Evolutionary conservation across 2,329 filamentous ascomycete genomes (phyloP), one percentile per base, ranked within the genome.

Genomic region (Cladosporium sp.): DNA sequence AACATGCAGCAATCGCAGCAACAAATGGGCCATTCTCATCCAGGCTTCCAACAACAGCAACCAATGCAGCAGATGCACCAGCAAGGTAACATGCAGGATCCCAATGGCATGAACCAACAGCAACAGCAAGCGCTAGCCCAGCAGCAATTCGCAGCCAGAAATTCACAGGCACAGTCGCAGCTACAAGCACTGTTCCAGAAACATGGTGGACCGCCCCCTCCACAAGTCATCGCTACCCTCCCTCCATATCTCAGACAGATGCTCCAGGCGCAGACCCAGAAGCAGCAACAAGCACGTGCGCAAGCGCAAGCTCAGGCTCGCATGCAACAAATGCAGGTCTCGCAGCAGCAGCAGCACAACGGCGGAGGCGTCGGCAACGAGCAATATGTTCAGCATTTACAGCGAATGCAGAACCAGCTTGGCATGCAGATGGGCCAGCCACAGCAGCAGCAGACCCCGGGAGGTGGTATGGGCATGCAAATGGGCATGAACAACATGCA

Each of bases 181-280:
- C n/a, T 52, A n/a, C 36, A 28, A 28, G 22, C 39, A 60, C 25
- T 62, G 56, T 19, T 42, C 52, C 50, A 57, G 38, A 60, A 65
- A 59, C 61, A 64, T n/a, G 49, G 47, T 11, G 64, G 62, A n/a
- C 59, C 60, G 25, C 63, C 59, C 36, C 61, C 59, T 12, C 63
- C 61, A 20, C 59, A 63, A 17, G 49, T 38, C 20, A 49, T 55
- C 30, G 30, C 39, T 52, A 37, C 5, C 28, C 25, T 56, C 19
- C 17, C 55, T 51, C n/a, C 55, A 38, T 36, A 60, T 58, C 51
- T 73, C 28, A 71, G 73, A 54, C 65, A 72, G 19, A 70, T 73
- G 42, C 68, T 71, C 51, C 70, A 74, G 55, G 69, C 70, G 15
- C 66, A 73, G 28, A 66, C 70, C 20, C 65, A 68, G 20, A 71